Conservation (phyloP, 306 rosid genomes). For the Glycyrrhiza uralensis region DNA sequence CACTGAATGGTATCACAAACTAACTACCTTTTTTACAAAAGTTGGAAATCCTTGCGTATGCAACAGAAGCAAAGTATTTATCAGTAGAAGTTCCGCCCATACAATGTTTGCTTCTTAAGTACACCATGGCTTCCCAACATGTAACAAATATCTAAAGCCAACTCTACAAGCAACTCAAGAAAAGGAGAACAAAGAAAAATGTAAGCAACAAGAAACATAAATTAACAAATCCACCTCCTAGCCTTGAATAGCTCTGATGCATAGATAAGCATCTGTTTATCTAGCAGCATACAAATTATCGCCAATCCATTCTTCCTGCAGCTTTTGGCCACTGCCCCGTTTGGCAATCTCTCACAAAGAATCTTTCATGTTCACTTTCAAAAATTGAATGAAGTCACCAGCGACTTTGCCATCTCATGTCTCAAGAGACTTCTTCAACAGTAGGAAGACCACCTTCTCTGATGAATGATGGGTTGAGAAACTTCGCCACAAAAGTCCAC, state of each 20-base stretch:
- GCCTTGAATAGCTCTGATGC: conserved; percentile 27
- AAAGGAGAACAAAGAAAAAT: conserved; percentile 33
- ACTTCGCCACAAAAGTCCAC: conserved; percentile 90
- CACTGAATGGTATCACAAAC: background rate
- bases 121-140: conserved; percentile 45
- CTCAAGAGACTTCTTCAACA: conserved; percentile 74
- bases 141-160: conserved; percentile 56
- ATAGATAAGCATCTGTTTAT: conserved; percentile 24
- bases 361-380: conserved; percentile 26
- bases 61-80: conserved; percentile 30
- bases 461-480: conserved; percentile 70
- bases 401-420: conserved; percentile 26
- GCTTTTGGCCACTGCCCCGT: conserved; percentile 17
- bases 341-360: conserved; percentile 8
- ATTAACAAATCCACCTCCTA: conserved; percentile 58
- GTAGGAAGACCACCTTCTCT: conserved; percentile 67
- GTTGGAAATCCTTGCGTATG: conserved; percentile 35
- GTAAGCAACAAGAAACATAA: conserved; percentile 56
- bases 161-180: conserved; percentile 55
- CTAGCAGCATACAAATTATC: conserved; percentile 32
- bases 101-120: conserved; percentile 33
- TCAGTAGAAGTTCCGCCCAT: conserved; percentile 26
- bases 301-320: conserved; percentile 24
- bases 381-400: conserved; percentile 22
- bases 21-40: conserved; percentile 30